Evolutionary conservation across 768 basidiomycete genomes (phyloP).

Genomic region (Tylopilus vinaceipallidus): DNA sequence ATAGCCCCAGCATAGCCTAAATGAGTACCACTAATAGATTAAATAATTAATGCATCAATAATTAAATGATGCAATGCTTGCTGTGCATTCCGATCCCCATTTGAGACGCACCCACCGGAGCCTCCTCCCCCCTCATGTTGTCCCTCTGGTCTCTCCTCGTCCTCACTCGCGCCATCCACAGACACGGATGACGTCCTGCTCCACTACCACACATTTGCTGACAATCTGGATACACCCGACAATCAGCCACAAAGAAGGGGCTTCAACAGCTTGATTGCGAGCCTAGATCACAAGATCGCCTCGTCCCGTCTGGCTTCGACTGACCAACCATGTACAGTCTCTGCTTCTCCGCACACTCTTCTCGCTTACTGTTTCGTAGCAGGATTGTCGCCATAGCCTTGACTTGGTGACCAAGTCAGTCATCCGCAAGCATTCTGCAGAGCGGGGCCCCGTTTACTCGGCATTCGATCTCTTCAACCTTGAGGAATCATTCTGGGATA

Average conservation of each 20-base stretch:
- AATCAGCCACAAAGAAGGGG: constrained; percentile 6
- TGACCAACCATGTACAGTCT: constrained; percentile 12
- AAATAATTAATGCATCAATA: no score
- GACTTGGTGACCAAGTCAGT: constrained; percentile 18
- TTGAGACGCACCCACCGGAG: constrained; percentile 19
- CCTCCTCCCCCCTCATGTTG: constrained; percentile 27
- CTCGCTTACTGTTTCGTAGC: not conserved
- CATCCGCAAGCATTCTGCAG: constrained; percentile 19
- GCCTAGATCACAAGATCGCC: not conserved
- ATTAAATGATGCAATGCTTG: no score
- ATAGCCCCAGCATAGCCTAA: no score
- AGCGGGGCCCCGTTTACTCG: constrained; percentile 23
- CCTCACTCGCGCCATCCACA: constrained; percentile 10
- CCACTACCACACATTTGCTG: constrained; percentile 11
- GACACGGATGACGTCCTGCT: constrained; percentile 16
- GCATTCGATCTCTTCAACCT: constrained; percentile 32
- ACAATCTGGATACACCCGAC: constrained; percentile 1
- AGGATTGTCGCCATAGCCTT: constrained; percentile 5
- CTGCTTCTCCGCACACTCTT: not conserved
- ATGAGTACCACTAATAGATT: no score
- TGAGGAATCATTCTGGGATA: constrained; percentile 18
- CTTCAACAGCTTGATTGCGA: constrained; percentile 4
- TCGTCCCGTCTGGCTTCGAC: constrained; percentile 3
- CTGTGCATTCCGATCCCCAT: constrained; percentile 9
- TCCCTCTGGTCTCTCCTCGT: constrained; percentile 14